Base-by-base conservation (phyloP, 768 basidiomycete species). In the Lactarius hengduanensis region DNA sequence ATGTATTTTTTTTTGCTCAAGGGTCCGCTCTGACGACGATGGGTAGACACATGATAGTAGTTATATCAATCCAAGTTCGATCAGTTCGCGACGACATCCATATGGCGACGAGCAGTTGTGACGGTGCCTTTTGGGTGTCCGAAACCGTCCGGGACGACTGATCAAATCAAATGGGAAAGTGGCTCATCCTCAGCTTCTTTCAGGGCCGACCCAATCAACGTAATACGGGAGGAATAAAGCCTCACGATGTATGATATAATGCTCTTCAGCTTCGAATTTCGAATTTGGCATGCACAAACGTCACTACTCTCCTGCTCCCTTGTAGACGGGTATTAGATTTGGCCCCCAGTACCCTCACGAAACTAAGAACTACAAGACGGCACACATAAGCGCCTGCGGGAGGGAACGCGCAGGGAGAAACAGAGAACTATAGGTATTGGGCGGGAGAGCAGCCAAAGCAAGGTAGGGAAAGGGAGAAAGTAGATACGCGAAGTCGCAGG, bases 331-430 rank as follows among this genome's bases (percentile, higher is more conserved):
- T 75, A 77, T 78, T 72, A 75, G 73, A 76, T 69, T 69, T 73
- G 74, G 72, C 73, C 73, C 74, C 74, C 72, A 65, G 71, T 72
- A 74, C 75, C 77, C 55, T 69, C 60, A 55, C 45, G 41, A 69
- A 71, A 72, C 72, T 76, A 78, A 71, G 70, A 72, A 78, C 73
- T 76, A 78, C 75, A 77, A 68, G 72, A 76, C 71, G 73, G 69
- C 69, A 55, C 57, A 68, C 57, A 68, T 68, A 63, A 56, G 59
- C 65, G 63, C 61, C 43, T 58, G 60, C 40, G 64, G 41, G 32
- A 57, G 61, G 53, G 59, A 28, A 63, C 45, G 54, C 43, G 47
- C 60, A 28, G 47, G 40, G 59, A 54, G 62, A 63, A 69, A 69
- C 70, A 70, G 67, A 61, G 69, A 69, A 67, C 67, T 63, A 62